phyloP scores from a whole-genome alignment of 441 rosid species.

The Populus hybrid region DNA sequence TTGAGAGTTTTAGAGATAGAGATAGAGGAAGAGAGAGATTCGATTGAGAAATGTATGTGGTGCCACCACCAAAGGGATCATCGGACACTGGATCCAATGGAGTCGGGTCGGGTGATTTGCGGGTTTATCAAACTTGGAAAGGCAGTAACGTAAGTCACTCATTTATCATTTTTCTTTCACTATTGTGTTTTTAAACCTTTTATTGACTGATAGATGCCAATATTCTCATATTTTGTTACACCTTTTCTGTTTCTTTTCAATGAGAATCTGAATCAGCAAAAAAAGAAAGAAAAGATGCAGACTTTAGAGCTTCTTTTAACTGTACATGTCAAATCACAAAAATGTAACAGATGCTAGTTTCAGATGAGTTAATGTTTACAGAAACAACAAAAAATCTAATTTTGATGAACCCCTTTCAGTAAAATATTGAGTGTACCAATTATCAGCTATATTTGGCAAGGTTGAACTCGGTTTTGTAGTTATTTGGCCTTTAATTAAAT shows the following conservation, averaged over 20 bases:
- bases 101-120: slow-evolving; percentile 37
- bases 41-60: slow-evolving; percentile 46
- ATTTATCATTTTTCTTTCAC: not conserved
- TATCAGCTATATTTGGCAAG: not conserved
- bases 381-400: not conserved
- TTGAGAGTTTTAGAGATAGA: not conserved
- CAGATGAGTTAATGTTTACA: not conserved
- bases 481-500: not conserved
- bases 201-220: not conserved
- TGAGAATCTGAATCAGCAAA: not conserved
- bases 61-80: slow-evolving; percentile 57
- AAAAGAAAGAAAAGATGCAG: not conserved
- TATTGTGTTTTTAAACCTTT: not conserved
- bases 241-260: not conserved
- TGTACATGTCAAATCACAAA: not conserved
- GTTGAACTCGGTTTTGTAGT: not conserved
- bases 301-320: not conserved
- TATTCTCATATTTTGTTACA: not conserved
- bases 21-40: not conserved
- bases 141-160: slow-evolving; percentile 65
- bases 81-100: slow-evolving; percentile 25
- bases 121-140: slow-evolving; percentile 77
- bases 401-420: not conserved
- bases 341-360: not conserved
- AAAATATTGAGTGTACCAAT: not conserved